Conservation (phyloP, 1,284 basidiomycete species). For the Rhodotorula sp. region DNA sequence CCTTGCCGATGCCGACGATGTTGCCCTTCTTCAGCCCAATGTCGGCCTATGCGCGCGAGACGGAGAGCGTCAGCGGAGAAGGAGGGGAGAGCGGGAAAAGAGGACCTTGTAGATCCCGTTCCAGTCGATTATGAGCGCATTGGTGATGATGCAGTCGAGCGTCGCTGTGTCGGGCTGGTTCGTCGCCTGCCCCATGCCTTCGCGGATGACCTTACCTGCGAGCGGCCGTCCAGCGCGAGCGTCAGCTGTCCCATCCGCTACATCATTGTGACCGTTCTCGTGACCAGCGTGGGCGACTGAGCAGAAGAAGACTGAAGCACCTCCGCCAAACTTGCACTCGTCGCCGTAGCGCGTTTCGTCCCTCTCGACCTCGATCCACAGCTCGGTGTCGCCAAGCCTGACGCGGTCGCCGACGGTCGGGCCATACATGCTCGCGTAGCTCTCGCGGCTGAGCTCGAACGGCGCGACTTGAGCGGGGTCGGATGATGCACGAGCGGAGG, state of each 20-base stretch:
- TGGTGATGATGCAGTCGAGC: constrained; percentile 91
- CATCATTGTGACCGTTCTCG: neutral
- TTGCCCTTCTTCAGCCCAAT: constrained; percentile 76
- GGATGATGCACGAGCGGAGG: constrained; percentile 29
- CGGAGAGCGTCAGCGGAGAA: neutral
- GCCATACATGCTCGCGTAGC: constrained; percentile 88
- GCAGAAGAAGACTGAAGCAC: constrained; percentile 52
- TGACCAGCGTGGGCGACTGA: neutral
- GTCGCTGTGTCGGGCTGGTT: constrained; percentile 67
- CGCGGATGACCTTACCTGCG: constrained; percentile 84
- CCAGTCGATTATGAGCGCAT: constrained; percentile 93
- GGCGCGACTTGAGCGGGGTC: constrained; percentile 10
- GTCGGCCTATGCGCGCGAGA: constrained; percentile 69
- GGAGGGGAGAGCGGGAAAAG: neutral
- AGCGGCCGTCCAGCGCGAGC: no score
- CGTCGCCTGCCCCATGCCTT: constrained; percentile 93
- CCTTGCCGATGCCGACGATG: constrained; percentile 90
- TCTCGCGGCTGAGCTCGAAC: constrained; percentile 38
- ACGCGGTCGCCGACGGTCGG: constrained; percentile 90
- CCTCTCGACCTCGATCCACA: constrained; percentile 91
- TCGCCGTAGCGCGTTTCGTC: constrained; percentile 86
- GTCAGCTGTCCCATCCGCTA: neutral
- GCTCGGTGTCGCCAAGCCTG: constrained; percentile 79
- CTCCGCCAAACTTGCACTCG: constrained; percentile 97
- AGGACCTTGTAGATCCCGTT: constrained; percentile 87